These are phyloP conservation scores for Lentinula sp. DNA, from an alignment of 768 basidiomycete species.

Conservation along the genomic window DNA sequence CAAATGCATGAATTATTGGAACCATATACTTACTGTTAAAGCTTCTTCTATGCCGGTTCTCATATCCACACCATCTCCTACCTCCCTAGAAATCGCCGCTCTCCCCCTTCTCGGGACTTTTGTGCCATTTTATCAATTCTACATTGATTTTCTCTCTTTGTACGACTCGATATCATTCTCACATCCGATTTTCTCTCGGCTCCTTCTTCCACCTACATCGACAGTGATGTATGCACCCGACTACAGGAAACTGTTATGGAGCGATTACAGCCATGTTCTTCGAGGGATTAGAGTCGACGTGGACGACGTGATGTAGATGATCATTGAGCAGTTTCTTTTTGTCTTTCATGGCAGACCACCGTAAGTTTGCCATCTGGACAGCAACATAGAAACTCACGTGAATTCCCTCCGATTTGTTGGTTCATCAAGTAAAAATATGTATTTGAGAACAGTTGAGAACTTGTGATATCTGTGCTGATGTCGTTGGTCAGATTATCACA, in stretches of 20 bases:
- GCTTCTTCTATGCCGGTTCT: slow-evolving; percentile 12
- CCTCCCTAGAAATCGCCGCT: slow-evolving; percentile 48
- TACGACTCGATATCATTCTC: slow-evolving; percentile 90
- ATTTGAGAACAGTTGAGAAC: too few species aligned
- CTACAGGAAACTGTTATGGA: slow-evolving; percentile 82
- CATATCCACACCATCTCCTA: slow-evolving; percentile 4
- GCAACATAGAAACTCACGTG: too few species aligned
- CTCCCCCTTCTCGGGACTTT: slow-evolving; percentile 51
- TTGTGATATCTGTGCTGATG: too few species aligned
- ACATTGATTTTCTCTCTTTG: slow-evolving; percentile 84
- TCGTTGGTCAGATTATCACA: too few species aligned
- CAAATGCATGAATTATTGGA: slow-evolving; percentile 56
- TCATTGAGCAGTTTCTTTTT: too few species aligned
- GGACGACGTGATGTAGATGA: slow-evolving; percentile 30
- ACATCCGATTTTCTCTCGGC: slow-evolving; percentile 64
- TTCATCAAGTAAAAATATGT: too few species aligned
- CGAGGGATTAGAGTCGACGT: slow-evolving; percentile 49
- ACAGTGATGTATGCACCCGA: slow-evolving; percentile 30
- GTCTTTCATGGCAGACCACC: too few species aligned
- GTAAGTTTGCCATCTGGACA: too few species aligned
- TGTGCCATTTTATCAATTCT: slow-evolving; percentile 90
- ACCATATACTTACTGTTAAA: slow-evolving; percentile 37
- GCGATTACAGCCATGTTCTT: slow-evolving; percentile 64
- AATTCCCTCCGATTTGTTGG: too few species aligned
- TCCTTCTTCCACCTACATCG: slow-evolving; percentile 72